A percentile compares a stretch with the other conserved stretches of the same genome.
These are phyloP conservation scores for Pyrenochaeta sp. DNA, from an alignment of 2,329 filamentous ascomycete genomes.

Conservation along the genomic window DNA sequence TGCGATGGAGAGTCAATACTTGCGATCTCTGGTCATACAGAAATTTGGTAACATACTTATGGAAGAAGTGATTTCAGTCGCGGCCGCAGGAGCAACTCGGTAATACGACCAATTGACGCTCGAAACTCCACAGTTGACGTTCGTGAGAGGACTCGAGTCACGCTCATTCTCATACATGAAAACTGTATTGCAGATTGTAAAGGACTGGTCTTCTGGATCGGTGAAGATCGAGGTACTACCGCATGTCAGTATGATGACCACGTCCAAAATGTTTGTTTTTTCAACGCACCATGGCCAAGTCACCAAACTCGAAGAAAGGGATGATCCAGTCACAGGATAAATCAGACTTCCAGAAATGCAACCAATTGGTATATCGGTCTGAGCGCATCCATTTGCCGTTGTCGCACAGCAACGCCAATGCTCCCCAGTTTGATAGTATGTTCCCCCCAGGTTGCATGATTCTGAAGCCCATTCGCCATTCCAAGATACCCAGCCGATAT, in stretches of 20 bases:
- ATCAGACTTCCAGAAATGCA: constrained; percentile 33
- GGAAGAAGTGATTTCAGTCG: constrained; percentile 13
- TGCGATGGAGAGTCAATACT: too few species aligned
- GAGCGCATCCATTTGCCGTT: constrained; percentile 22
- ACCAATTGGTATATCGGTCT: constrained; percentile 20
- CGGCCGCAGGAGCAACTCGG: constrained; percentile 20
- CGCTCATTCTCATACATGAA: constrained; percentile 32
- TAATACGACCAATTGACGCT: constrained; percentile 34
- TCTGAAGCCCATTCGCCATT: constrained; percentile 19
- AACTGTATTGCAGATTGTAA: constrained; percentile 33
- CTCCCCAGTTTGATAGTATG: constrained; percentile 22
- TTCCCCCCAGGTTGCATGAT: constrained; percentile 27
- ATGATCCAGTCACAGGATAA: constrained; percentile 16
- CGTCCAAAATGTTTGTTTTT: neutral
- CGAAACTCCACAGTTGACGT: constrained; percentile 32
- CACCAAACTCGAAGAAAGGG: constrained; percentile 7
- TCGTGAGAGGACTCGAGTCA: constrained; percentile 29
- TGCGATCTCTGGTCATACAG: too few species aligned
- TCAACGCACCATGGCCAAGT: constrained; percentile 19
- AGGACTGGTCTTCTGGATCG: constrained; percentile 20
- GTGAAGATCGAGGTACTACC: constrained; percentile 23
- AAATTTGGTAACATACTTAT: constrained; percentile 2
- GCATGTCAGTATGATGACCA: neutral
- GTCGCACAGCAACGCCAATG: constrained; percentile 35
- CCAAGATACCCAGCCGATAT: constrained; percentile 32